Evolutionary conservation across 2,329 filamentous ascomycete species (phyloP).

Genomic region (Monilinia vaccinii-corymbosi): DNA sequence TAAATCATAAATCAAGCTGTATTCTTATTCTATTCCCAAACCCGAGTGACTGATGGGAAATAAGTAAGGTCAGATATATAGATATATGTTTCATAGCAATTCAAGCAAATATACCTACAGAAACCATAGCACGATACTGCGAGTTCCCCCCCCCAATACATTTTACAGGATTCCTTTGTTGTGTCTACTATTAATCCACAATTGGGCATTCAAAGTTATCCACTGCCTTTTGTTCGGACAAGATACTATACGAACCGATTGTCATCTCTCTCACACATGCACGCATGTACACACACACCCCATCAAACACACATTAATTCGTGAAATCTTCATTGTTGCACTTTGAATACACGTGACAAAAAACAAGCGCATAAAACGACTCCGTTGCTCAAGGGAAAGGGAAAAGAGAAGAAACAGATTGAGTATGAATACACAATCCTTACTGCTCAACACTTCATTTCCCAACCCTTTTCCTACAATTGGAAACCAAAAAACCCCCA

Average conservation of each 20-base stretch:
- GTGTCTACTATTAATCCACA: neutral
- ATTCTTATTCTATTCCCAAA: no score
- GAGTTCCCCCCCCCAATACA: no score
- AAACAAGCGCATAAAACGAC: neutral
- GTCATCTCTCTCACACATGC: neutral
- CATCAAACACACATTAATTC: neutral
- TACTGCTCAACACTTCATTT: neutral
- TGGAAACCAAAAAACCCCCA: neutral
- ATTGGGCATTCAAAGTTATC: neutral
- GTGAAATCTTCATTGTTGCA: neutral
- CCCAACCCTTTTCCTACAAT: neutral
- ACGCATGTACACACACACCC: neutral
- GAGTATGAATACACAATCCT: constrained; percentile 3
- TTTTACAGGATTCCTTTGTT: neutral
- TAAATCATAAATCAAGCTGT: no score
- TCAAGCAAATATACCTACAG: no score
- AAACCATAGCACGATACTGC: no score
- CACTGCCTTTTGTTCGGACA: neutral
- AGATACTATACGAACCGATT: neutral
- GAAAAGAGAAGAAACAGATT: neutral
- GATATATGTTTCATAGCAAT: no score
- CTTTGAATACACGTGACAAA: neutral
- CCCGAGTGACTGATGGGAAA: no score
- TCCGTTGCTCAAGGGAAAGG: neutral
- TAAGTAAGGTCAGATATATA: no score